Evolutionary conservation across 306 rosid species (phyloP), one percentile per base, ranked within the genome.

Genomic region (Trifolium subterraneum): DNA sequence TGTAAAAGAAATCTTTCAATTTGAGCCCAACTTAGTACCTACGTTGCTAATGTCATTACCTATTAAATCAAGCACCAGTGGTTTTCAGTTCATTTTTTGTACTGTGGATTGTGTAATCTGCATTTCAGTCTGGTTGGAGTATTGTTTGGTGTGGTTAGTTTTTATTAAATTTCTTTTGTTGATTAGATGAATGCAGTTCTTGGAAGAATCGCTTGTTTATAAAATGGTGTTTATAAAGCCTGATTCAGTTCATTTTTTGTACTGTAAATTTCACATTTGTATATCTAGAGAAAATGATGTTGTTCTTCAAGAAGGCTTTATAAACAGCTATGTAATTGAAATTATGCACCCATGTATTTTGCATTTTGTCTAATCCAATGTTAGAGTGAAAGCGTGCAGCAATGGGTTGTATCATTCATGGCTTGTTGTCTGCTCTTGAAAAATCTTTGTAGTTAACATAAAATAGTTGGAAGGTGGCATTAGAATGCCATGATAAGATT

Each of bases 171-270:
- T 74, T 23, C 70, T 78, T 76, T 76, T 80, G 8, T 66, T 84
- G 20, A 78, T 50, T 85, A 91, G 99, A 94, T 94, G 97, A 94
- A 90, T 85, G 89, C 87, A 47, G 96, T 94, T 87, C 96, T 92
- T 47, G 96, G 92, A 85, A 90, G 90, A 83, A 90, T 92, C 79
- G 83, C 92, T 50, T 90, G n/a, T n/a, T n/a, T n/a, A n/a, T n/a
- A n/a, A n/a, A n/a, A n/a, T n/a, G n/a, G n/a, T n/a, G n/a, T n/a
- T n/a, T n/a, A n/a, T n/a, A n/a, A n/a, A n/a, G n/a, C n/a, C n/a
- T n/a, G n/a, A n/a, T n/a, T n/a, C 99, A 59, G 2, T 29, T 71
- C 20, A 27, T 50, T 55, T 52, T 55, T 5, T 22, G 35, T 76
- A 41, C 38, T 71, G 19, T 47, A 56, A 71, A 67, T 77, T 72